A percentile compares a stretch with the other conserved stretches of the same genome.
Evolutionary conservation across 169 alveolate genomes (phyloP).

Genomic region (Plasmodium billcollinsi): DNA sequence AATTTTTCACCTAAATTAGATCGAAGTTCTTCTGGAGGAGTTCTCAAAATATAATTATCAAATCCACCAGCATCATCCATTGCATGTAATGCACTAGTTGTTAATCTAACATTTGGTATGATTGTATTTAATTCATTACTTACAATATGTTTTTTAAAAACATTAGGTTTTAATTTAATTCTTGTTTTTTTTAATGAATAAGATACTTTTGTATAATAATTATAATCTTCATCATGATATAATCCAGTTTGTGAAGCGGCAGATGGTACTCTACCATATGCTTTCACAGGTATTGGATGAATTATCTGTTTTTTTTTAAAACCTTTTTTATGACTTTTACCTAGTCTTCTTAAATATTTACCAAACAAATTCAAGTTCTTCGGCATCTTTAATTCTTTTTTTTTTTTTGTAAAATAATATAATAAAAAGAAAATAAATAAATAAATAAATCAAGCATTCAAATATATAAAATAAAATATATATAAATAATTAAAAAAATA

Average conservation of each 20-base stretch:
- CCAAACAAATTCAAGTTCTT: slow-evolving; percentile 84
- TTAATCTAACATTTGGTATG: slow-evolving; percentile 86
- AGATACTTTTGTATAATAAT: slow-evolving; percentile 87
- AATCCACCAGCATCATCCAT: slow-evolving; percentile 92
- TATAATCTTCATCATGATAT: slow-evolving; percentile 91
- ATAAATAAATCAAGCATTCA: no score
- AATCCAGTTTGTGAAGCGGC: slow-evolving; percentile 92
- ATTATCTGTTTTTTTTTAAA: slow-evolving; percentile 88
- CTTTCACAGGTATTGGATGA: slow-evolving; percentile 92
- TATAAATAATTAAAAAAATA: background rate
- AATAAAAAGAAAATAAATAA: no score
- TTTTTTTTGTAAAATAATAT: background rate
- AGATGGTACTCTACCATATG: slow-evolving; percentile 91
- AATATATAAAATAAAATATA: slow-evolving; percentile 2
- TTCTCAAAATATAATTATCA: slow-evolving; percentile 89
- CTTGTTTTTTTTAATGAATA: slow-evolving; percentile 87
- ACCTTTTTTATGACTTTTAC: slow-evolving; percentile 82
- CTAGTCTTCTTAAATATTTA: slow-evolving; percentile 85
- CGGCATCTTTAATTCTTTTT: slow-evolving; percentile 76
- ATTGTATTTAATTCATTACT: slow-evolving; percentile 84
- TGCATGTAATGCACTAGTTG: slow-evolving; percentile 91
- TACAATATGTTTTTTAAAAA: slow-evolving; percentile 83
- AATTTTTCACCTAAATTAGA: slow-evolving; percentile 89
- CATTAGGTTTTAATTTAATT: slow-evolving; percentile 85
- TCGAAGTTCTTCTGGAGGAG: slow-evolving; percentile 92